Base-by-base conservation (phyloP, 139 green algal species). In the Pleodorina starrii region DNA sequence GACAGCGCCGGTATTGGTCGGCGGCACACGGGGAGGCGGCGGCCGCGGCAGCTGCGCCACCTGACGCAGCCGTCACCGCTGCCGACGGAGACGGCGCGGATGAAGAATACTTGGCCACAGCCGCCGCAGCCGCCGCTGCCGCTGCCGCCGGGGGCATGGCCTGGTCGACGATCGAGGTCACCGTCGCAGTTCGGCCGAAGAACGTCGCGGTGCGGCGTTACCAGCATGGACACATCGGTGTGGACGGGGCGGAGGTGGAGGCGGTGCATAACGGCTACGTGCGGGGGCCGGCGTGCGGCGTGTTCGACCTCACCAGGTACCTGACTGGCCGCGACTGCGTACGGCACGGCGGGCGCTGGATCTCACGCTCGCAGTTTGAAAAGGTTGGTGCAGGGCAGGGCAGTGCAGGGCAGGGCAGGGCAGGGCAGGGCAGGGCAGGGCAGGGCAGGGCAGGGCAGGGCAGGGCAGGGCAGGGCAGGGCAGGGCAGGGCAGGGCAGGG, bases 231-330 rank as follows among this genome's bases (percentile, higher is more conserved):
- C 11, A 57, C 48, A 57, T 12, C 48, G 12, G 48, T 12, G 48
- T 10, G 11, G 48, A 12, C 48, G 48, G 11, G 11, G 48, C 48
- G 11, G 48, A 2, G 35, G 32, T 23, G 5, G 16, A 4, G 27
- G 63, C 32, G 63, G 29, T 35, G 5, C 2, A 40, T 6, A 73
- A 73, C 46, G 32, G 68, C 68, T 76, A 76, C 25, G 36, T 46
- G 35, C 68, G 68, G 35, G 68, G 68, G 7, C 68, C 68, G 46
- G 35, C 35, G 1, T 76, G 35, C 68, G 68, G 68, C 68, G 17
- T 76, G 16, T 76, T 76, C 32, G 68, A 76, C 68, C 35, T 76
- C 35, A 44, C 68, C 35, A n/a, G 68, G 21, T 76, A 76, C 68
- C 68, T 76, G 35, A 46, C 68, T 9, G 68, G 68, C 19, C n/a